Conservation (phyloP, 805 yeast genomes). For the Zygoascus biomembranicola region DNA sequence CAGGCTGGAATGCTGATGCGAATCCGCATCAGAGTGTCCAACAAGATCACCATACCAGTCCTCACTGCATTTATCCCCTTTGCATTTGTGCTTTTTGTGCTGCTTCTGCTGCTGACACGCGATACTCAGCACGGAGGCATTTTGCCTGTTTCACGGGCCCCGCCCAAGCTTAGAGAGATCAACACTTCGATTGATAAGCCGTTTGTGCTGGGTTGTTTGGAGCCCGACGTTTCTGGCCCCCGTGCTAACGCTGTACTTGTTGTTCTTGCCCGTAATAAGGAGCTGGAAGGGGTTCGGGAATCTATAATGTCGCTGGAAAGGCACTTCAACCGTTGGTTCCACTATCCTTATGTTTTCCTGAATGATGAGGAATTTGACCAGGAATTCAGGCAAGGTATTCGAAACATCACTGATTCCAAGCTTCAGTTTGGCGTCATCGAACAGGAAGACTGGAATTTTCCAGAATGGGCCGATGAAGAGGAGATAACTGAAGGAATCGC, state of each 20-base stretch:
- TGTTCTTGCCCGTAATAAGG: constrained; percentile 74
- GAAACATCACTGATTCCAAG: constrained; percentile 45
- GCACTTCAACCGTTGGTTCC: constrained; percentile 88
- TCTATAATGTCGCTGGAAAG: constrained; percentile 72
- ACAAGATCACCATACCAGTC: constrained; percentile 11
- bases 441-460: constrained; percentile 62
- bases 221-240: constrained; percentile 36
- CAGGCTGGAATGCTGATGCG: not conserved
- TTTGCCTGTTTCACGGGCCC: constrained; percentile 6
- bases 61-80: constrained; percentile 2
- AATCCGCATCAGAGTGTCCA: constrained; percentile 11
- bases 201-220: constrained; percentile 47
- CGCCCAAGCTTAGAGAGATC: constrained; percentile 9
- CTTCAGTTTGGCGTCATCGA: constrained; percentile 68
- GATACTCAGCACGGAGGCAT: constrained; percentile 1
- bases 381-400: constrained; percentile 50
- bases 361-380: constrained; percentile 70
- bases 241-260: constrained; percentile 81
- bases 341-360: constrained; percentile 86
- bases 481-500: constrained; percentile 51
- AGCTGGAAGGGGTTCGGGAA: constrained; percentile 63
- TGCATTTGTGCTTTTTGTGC: not conserved
- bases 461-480: constrained; percentile 35
- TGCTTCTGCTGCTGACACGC: not conserved
- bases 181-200: constrained; percentile 32